phyloP scores from a whole-genome alignment of 176 grass and related monocot genomes.

The Avena eriantha region DNA sequence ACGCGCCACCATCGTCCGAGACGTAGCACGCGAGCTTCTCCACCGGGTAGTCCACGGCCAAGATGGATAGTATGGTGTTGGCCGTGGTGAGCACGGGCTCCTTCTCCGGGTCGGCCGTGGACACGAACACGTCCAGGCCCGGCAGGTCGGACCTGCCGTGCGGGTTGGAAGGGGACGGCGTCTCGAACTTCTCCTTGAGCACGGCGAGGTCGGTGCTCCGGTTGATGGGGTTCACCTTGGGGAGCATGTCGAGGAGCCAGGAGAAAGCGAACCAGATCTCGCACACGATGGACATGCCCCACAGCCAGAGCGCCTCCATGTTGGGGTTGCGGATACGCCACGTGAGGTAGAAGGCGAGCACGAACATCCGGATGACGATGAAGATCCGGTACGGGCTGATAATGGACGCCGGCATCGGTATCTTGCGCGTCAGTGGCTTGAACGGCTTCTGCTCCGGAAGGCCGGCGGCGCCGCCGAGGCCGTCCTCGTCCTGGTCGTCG shows the following conservation, averaged over 20 bases:
- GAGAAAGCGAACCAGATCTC: conserved; percentile 99
- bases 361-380: conserved; percentile 73
- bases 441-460: conserved; percentile 68
- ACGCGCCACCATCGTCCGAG: conserved; percentile 86
- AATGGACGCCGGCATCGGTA: conserved; percentile 78
- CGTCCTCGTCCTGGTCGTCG: conserved; percentile 51
- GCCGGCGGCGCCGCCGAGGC: conserved; percentile 30
- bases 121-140: conserved; percentile 90
- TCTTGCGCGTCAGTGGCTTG: conserved; percentile 90
- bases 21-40: conserved; percentile 97
- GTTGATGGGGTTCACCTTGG: conserved; percentile 92
- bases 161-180: conserved; percentile 69
- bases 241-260: conserved; percentile 88
- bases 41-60: conserved; percentile 88
- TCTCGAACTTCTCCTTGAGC: conserved; percentile 95
- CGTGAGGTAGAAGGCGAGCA: conserved; percentile 82
- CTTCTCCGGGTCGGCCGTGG: conserved; percentile 95
- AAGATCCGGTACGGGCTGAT: conserved; percentile 96
- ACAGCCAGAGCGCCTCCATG: conserved; percentile 90
- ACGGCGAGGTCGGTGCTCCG: conserved; percentile 73
- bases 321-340: conserved; percentile 89
- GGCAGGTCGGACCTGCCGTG: conserved; percentile 85
- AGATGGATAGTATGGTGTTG: conserved; percentile 89
- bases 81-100: conserved; percentile 92
- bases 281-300: conserved; percentile 97